Base-by-base conservation (phyloP, 768 basidiomycete species). In the Lyophyllum atratum region DNA sequence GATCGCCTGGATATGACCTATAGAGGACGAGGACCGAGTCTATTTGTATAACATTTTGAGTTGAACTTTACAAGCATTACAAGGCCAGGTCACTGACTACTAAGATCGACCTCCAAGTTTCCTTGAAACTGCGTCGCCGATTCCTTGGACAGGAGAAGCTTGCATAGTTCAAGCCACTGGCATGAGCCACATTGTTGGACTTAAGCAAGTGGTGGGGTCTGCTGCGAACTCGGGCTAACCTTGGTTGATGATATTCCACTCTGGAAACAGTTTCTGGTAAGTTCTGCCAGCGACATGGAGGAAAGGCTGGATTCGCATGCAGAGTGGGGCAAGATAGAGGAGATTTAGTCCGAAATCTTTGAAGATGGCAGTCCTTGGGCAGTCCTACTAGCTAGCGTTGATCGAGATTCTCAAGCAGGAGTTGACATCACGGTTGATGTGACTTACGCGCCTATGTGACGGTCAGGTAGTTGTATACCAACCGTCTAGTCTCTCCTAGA, bases 241-340 rank as follows among this genome's bases (percentile, higher is more conserved):
- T 89, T 89, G 15, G 69, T 58, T 21, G 89, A 74, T 47, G 86
- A 76, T 19, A 90, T 70, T 7, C 90, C 89, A 65, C 80, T 83
- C 63, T 90, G 85, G 58, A 89, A 91, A 37, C 86, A 82, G 68
- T 90, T 90, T 55, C 86, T 77, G 15, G 90, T 89, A 44, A 92
- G 71, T 55, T 83, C 88, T 34, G 79, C 80, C 37, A 92, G 67
- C 34, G 88, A 87, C 89, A 91, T 90, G 21, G 26, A 40, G 43
- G 19, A 14, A 2, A 33, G 14, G 40, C 3, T 28, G 28, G 4
- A n/a, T n/a, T 10, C n/a, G 21, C 24, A 24, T 37, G 29, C 22
- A n/a, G 15, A 8, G 45, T 39, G 10, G 43, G 15, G 15, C 12
- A 24, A 17, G 12, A 14, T 28, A 46, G 12, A 28, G 17, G 14